phyloP scores from a whole-genome alignment of 2,329 filamentous ascomycete genomes.

The Diaporthe capsici region DNA sequence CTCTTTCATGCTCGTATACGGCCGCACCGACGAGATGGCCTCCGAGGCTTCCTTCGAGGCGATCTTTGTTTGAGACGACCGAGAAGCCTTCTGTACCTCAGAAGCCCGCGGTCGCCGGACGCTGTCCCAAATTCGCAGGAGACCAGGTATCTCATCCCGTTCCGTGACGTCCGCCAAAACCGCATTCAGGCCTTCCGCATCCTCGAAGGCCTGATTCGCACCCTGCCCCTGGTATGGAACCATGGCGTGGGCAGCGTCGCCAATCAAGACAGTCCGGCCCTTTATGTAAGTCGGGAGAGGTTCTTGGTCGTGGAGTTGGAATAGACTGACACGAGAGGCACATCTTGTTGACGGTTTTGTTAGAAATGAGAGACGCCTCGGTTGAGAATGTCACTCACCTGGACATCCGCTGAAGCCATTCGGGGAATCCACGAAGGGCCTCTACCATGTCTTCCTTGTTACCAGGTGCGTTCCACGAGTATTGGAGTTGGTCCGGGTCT shows the following conservation, averaged over 20 bases:
- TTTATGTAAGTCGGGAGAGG: slow-evolving; percentile 7
- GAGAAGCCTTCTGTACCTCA: neutral
- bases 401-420: neutral
- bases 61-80: neutral
- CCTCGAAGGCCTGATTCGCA: slow-evolving; percentile 17
- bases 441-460: neutral
- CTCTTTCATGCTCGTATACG: slow-evolving; percentile 3
- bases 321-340: slow-evolving; percentile 1
- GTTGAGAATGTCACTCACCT: neutral
- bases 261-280: slow-evolving; percentile 1
- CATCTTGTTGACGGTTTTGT: slow-evolving; percentile 7
- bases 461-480: slow-evolving; percentile 9
- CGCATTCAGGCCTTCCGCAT: slow-evolving; percentile 11
- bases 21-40: neutral
- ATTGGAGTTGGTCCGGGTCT: neutral
- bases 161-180: neutral
- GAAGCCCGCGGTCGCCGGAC: slow-evolving; percentile 8
- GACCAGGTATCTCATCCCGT: neutral
- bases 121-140: neutral
- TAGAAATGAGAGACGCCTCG: neutral
- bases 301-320: neutral
- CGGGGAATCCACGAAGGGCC: neutral
- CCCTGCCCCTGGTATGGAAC: slow-evolving; percentile 27
- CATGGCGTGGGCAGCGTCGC: slow-evolving; percentile 30
- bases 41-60: neutral